Evolutionary conservation across 73 alveolate species (phyloP).

Genomic region (Stentor roeselii): DNA sequence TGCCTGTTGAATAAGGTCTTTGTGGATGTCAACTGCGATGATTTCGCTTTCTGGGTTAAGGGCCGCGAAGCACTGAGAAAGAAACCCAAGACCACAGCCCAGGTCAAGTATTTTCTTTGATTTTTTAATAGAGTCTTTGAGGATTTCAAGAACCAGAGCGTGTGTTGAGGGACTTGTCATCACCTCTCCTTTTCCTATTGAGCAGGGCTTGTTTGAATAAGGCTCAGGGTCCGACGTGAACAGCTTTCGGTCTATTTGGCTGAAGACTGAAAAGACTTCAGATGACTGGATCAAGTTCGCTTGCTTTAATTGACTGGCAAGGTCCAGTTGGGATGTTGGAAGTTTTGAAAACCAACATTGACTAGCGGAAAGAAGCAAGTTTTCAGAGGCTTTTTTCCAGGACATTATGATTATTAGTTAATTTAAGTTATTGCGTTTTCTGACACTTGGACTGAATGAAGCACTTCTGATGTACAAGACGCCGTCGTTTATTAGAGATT

Average conservation of each 20-base stretch:
- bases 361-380: neutral
- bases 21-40: neutral
- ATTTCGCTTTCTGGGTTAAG: neutral
- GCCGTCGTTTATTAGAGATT: no score
- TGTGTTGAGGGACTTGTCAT: conserved; percentile 15
- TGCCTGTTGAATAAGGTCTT: neutral
- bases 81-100: conserved; percentile 10
- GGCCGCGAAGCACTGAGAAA: neutral
- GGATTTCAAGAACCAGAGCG: neutral
- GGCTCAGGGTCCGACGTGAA: neutral
- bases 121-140: neutral
- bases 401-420: no score
- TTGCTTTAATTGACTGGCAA: neutral
- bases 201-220: neutral
- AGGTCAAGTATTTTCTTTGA: conserved; percentile 4
- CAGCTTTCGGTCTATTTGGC: neutral
- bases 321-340: neutral
- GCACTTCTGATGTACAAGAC: no score
- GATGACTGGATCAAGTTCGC: neutral
- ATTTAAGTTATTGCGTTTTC: no score
- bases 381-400: neutral
- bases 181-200: neutral
- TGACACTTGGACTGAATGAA: no score
- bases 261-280: neutral
- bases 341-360: neutral